A percentile compares a stretch with the other conserved stretches of the same genome.
phyloP scores from a whole-genome alignment of 805 yeast genomes.

The Metschnikowia baotianmanensis region DNA sequence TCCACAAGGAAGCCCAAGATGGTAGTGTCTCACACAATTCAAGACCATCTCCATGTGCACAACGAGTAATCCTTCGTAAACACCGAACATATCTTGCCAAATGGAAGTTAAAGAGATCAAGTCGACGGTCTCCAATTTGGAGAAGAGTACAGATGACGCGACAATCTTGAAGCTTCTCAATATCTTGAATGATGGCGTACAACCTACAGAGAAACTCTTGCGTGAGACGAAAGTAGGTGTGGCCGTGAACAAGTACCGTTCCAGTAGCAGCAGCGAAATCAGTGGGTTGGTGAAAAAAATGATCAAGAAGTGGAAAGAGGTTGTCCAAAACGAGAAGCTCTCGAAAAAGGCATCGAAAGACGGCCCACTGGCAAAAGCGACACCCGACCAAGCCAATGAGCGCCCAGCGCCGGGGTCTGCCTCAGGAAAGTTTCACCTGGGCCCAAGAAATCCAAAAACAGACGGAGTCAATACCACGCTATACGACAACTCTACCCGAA shows the following conservation, averaged over 20 bases:
- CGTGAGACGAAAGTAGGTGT: conserved; percentile 97
- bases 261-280: conserved; percentile 65
- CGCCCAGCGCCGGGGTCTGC: conserved; percentile 24
- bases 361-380: conserved; percentile 4
- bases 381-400: conserved; percentile 4
- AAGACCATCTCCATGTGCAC: conserved; percentile 1
- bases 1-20: no score
- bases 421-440: conserved; percentile 38
- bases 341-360: conserved; percentile 27
- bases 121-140: conserved; percentile 67
- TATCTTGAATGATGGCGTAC: conserved; percentile 64
- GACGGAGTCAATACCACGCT: conserved; percentile 75
- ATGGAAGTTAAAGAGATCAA: conserved; percentile 78
- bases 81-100: not conserved
- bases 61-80: not conserved
- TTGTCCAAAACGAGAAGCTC: conserved; percentile 65
- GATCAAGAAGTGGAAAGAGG: conserved; percentile 87
- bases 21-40: conserved; percentile 2
- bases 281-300: conserved; percentile 72
- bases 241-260: conserved; percentile 84
- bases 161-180: conserved; percentile 65
- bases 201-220: conserved; percentile 80
- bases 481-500: conserved; percentile 77
- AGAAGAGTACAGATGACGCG: conserved; percentile 62
- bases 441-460: conserved; percentile 72